These are phyloP conservation scores for Neonectria punicea DNA, from an alignment of 2,329 filamentous ascomycete genomes.

Conservation along the genomic window DNA sequence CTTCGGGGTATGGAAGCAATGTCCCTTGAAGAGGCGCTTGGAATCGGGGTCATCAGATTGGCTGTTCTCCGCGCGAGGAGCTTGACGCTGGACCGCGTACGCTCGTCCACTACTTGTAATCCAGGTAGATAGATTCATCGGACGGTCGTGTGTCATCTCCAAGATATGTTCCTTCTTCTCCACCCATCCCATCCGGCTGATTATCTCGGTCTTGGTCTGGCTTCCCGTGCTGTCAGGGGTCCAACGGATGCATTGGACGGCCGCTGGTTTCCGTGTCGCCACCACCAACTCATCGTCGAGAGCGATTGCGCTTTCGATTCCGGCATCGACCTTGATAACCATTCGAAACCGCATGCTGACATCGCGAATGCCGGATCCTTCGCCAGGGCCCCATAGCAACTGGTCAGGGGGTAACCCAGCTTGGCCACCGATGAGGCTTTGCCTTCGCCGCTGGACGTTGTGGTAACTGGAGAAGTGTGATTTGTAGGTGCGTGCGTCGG, in stretches of 20 bases:
- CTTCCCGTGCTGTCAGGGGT: slow-evolving; percentile 82
- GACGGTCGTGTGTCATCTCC: slow-evolving; percentile 93
- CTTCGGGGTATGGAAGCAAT: slow-evolving; percentile 86
- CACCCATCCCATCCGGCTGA: slow-evolving; percentile 88
- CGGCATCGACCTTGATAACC: slow-evolving; percentile 98
- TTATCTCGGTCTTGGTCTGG: slow-evolving; percentile 90
- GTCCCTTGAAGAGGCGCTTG: slow-evolving; percentile 83
- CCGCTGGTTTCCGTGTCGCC: slow-evolving; percentile 88
- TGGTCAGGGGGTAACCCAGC: slow-evolving; percentile 67
- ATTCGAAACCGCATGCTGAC: slow-evolving; percentile 93
- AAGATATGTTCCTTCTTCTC: slow-evolving; percentile 79
- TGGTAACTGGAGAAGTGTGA: slow-evolving; percentile 78
- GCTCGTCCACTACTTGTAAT: slow-evolving; percentile 87
- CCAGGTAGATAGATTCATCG: slow-evolving; percentile 97
- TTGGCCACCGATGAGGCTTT: slow-evolving; percentile 69
- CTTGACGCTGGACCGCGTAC: slow-evolving; percentile 86
- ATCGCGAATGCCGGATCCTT: slow-evolving; percentile 84
- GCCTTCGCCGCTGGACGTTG: slow-evolving; percentile 70
- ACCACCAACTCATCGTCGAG: slow-evolving; percentile 94
- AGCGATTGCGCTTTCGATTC: slow-evolving; percentile 87
- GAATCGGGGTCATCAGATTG: slow-evolving; percentile 58
- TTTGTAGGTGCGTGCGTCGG: slow-evolving; percentile 84
- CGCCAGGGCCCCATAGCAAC: slow-evolving; percentile 79
- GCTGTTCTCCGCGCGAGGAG: slow-evolving; percentile 50
- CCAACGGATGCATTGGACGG: slow-evolving; percentile 98